These are phyloP conservation scores for Acanthamoeba healyi DNA, from an alignment of 208 protist species.

Conservation along the genomic window DNA sequence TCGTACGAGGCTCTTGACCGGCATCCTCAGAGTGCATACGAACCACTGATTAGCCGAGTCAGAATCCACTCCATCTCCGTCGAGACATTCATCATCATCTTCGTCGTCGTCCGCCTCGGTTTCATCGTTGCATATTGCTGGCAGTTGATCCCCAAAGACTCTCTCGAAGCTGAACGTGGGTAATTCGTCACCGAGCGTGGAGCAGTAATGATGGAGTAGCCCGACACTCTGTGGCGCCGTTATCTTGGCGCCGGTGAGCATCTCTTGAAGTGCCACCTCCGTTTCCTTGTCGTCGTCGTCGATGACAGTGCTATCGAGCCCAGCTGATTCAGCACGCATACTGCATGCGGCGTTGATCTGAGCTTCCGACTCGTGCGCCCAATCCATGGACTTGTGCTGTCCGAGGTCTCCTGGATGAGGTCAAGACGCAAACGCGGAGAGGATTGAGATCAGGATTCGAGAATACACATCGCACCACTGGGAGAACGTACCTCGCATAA, in stretches of 20 bases:
- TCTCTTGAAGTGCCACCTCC: neutral
- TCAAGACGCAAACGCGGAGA: no score
- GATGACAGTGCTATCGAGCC: no score
- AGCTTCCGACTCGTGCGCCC: neutral
- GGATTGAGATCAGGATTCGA: no score
- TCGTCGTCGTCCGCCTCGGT: neutral
- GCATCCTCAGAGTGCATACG: neutral
- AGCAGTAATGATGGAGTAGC: neutral
- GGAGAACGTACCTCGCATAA: neutral
- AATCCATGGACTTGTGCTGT: neutral
- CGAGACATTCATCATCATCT: neutral
- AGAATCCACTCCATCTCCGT: no score
- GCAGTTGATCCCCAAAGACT: neutral
- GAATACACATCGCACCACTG: no score
- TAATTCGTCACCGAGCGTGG: neutral
- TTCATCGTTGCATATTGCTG: neutral
- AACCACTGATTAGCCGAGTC: no score
- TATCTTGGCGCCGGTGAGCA: constrained; percentile 48
- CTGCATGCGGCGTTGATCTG: neutral
- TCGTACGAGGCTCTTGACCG: neutral
- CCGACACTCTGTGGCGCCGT: neutral
- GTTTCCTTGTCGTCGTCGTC: no score
- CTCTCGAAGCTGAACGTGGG: neutral
- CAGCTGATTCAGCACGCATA: neutral
- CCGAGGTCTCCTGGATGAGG: neutral